Conservation (phyloP, 2,329 filamentous ascomycete genomes). For the Plectosphaerella cucumerina region DNA sequence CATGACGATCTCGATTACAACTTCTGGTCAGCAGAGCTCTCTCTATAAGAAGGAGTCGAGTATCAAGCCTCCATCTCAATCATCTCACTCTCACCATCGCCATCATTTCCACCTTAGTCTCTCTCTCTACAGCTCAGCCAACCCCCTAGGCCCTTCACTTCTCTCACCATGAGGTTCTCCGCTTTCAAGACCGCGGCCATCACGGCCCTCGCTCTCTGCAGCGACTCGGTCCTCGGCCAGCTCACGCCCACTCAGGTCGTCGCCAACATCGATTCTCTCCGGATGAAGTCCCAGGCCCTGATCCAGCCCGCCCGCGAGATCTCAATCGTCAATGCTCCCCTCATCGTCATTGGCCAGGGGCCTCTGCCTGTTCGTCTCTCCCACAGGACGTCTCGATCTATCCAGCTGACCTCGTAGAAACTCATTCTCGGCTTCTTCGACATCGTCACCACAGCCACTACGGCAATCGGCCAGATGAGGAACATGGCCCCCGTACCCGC, state of each 20-base stretch:
- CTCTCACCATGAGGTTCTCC: slow-evolving; percentile 13
- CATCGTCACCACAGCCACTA: slow-evolving; percentile 19
- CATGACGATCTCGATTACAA: too few species aligned
- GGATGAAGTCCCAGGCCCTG: slow-evolving; percentile 18
- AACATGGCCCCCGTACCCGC: slow-evolving; percentile 9
- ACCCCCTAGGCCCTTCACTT: too few species aligned
- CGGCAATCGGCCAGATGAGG: slow-evolving; percentile 13
- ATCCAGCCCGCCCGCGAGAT: slow-evolving; percentile 20
- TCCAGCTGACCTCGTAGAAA: slow-evolving; percentile 12
- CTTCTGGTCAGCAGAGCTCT: too few species aligned
- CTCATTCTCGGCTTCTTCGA: slow-evolving; percentile 24
- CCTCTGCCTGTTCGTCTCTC: slow-evolving; percentile 21
- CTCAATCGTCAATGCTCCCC: slow-evolving; percentile 16
- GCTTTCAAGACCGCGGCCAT: slow-evolving; percentile 11
- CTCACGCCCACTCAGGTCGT: slow-evolving; percentile 15
- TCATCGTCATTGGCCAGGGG: slow-evolving; percentile 21
- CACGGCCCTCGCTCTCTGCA: slow-evolving; percentile 12
- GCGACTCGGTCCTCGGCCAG: slow-evolving; percentile 11
- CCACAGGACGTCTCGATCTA: not conserved
- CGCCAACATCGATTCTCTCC: slow-evolving; percentile 17
- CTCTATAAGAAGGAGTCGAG: too few species aligned
- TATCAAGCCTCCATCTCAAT: too few species aligned
- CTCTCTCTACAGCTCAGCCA: too few species aligned
- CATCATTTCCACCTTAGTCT: too few species aligned
- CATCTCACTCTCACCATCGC: too few species aligned